Evolutionary conservation across 345 rosid genomes (phyloP).

Genomic region (Combretum micranthum): DNA sequence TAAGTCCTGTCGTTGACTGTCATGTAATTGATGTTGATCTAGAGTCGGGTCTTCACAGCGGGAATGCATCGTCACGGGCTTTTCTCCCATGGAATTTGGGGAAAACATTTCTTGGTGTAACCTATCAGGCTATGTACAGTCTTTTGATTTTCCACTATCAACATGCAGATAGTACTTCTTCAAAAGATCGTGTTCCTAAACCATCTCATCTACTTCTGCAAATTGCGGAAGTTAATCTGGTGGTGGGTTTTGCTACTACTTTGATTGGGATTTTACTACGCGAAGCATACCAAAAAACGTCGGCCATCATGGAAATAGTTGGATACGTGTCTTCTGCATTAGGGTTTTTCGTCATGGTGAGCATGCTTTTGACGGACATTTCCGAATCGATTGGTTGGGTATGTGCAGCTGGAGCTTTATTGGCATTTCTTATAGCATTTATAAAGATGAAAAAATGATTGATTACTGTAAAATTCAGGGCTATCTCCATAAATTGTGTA

Average conservation of each 20-base stretch:
- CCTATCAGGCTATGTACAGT: slow-evolving; percentile 6
- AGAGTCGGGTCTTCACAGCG: too few relatives aligned
- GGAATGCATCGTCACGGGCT: too few relatives aligned
- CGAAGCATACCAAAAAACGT: neutral
- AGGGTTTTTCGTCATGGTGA: slow-evolving; percentile 9
- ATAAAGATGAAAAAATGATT: neutral
- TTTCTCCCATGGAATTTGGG: neutral
- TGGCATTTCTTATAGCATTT: slow-evolving; percentile 1
- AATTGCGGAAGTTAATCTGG: neutral
- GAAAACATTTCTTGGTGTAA: slow-evolving; percentile 1
- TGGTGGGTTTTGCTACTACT: slow-evolving; percentile 4
- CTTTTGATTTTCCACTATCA: slow-evolving; percentile 9
- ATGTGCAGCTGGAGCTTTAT: slow-evolving; percentile 4
- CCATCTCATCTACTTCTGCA: neutral
- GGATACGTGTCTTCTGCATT: slow-evolving; percentile 3
- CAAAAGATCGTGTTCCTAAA: neutral
- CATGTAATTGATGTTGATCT: neutral
- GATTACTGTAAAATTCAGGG: too few relatives aligned
- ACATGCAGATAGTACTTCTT: neutral
- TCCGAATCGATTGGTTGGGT: slow-evolving; percentile 1
- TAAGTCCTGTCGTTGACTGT: too few relatives aligned
- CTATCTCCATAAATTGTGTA: too few relatives aligned
- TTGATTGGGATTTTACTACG: slow-evolving; percentile 7
- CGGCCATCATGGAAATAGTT: neutral
- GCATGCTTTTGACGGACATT: slow-evolving; percentile 3